A percentile compares a stretch with the other conserved stretches of the same genome.
Conservation (phyloP, 2,329 filamentous ascomycete genomes). For the Epichloe sibirici region DNA sequence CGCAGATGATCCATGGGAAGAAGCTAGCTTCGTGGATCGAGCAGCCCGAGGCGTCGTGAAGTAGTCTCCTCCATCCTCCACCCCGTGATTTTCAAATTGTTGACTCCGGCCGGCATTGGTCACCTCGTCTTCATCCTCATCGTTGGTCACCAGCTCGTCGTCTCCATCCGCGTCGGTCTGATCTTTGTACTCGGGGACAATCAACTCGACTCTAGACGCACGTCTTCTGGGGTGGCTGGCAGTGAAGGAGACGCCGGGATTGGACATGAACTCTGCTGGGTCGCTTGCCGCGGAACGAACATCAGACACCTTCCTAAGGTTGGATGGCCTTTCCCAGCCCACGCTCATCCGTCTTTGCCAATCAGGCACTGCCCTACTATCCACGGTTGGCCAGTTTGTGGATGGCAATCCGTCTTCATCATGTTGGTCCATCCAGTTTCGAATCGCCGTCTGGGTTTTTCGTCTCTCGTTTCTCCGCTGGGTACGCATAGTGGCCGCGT, state of each 20-base stretch:
- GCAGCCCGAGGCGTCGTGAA: slow-evolving; percentile 39
- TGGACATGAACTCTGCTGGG: slow-evolving; percentile 49
- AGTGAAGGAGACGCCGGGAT: slow-evolving; percentile 25
- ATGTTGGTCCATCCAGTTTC: slow-evolving; percentile 77
- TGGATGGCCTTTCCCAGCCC: slow-evolving; percentile 33
- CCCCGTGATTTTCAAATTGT: slow-evolving; percentile 14
- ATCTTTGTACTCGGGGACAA: slow-evolving; percentile 33
- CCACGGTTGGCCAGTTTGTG: slow-evolving; percentile 37
- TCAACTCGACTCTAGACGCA: slow-evolving; percentile 25
- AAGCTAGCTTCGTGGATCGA: slow-evolving; percentile 25
- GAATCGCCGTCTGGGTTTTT: slow-evolving; percentile 70
- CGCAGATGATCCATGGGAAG: slow-evolving; percentile 21
- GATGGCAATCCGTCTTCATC: slow-evolving; percentile 37
- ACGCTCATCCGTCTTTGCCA: slow-evolving; percentile 43
- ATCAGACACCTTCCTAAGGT: slow-evolving; percentile 40
- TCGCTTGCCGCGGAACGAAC: slow-evolving; percentile 50
- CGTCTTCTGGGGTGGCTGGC: slow-evolving; percentile 17
- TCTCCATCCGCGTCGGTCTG: slow-evolving; percentile 81
- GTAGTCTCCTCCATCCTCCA: slow-evolving; percentile 33
- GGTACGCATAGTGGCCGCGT: slow-evolving; percentile 46
- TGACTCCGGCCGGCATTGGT: slow-evolving; percentile 28
- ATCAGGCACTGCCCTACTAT: slow-evolving; percentile 30
- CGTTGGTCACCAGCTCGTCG: slow-evolving; percentile 76
- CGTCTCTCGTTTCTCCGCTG: slow-evolving; percentile 51
- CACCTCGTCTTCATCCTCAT: slow-evolving; percentile 51